These are phyloP conservation scores for Lentinula novae-zelandiae DNA, from an alignment of 1,284 basidiomycete genomes.

Conservation along the genomic window DNA sequence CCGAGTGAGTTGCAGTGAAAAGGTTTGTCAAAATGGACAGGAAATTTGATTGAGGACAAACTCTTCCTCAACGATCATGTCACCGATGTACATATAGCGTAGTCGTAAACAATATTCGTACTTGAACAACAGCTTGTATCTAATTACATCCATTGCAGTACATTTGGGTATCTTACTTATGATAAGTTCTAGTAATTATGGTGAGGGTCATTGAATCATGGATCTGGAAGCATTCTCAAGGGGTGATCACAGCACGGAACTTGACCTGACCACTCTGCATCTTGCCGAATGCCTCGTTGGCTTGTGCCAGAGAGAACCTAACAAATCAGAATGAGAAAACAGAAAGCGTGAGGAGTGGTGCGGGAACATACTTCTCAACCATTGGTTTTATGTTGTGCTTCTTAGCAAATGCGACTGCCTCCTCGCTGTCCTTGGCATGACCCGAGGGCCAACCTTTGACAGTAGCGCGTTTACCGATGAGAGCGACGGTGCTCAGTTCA, in stretches of 20 bases:
- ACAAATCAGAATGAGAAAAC: background rate
- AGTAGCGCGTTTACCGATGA: background rate
- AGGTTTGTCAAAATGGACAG: no score
- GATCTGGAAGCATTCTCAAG: background rate
- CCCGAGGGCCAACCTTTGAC: background rate
- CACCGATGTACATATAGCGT: background rate
- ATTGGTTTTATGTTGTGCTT: background rate
- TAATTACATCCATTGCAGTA: background rate
- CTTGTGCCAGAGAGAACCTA: background rate
- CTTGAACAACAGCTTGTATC: background rate
- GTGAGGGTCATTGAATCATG: background rate
- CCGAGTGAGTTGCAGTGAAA: no score
- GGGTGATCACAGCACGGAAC: background rate
- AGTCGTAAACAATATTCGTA: background rate
- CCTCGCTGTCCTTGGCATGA: background rate
- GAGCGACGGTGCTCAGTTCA: background rate
- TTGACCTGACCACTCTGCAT: constrained; percentile 3
- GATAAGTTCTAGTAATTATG: background rate
- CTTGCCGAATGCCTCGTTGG: background rate
- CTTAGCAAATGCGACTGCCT: background rate
- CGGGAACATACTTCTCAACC: background rate
- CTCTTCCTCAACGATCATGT: no score
- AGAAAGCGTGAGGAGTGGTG: no score
- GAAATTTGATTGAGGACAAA: no score
- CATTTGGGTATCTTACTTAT: background rate